Conservation (phyloP, 495 filamentous ascomycete species). For the Chaetomidium leptoderma region DNA sequence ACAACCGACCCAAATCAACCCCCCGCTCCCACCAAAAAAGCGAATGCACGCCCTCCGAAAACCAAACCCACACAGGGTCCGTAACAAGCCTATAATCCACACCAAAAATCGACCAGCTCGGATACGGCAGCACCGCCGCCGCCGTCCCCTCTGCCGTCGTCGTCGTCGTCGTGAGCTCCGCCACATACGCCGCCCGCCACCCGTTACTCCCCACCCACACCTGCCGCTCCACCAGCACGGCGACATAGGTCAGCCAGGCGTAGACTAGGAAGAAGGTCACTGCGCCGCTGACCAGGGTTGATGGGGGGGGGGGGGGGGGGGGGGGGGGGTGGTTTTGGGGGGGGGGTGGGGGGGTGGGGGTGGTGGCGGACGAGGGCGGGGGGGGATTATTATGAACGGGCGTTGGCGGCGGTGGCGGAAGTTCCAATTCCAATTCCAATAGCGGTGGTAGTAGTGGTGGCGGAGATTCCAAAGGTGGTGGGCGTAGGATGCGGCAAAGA, state of each 20-base stretch:
- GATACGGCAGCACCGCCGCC: slow-evolving; percentile 2
- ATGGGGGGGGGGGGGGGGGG: neutral
- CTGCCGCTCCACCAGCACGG: slow-evolving; percentile 19
- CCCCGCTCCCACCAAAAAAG: neutral
- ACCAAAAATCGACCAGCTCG: slow-evolving; percentile 14
- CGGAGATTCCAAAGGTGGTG: neutral
- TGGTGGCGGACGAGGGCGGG: neutral
- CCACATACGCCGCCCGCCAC: slow-evolving; percentile 19
- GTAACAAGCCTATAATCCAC: slow-evolving; percentile 19
- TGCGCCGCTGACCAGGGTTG: slow-evolving; percentile 8
- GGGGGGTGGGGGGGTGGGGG: no score
- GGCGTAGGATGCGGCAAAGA: neutral
- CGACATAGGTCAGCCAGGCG: slow-evolving; percentile 14
- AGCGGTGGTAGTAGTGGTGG: neutral
- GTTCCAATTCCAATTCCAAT: neutral
- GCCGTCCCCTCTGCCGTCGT: no score
- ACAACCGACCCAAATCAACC: neutral
- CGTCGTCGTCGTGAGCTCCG: slow-evolving; percentile 14
- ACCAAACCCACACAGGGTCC: slow-evolving; percentile 4
- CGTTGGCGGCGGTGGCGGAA: neutral
- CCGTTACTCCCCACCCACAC: slow-evolving; percentile 22
- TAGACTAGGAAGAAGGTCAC: neutral
- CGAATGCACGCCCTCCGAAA: neutral
- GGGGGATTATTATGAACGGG: neutral
- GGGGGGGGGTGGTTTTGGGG: neutral